Evolutionary conservation across 768 basidiomycete species (phyloP), one percentile per base, ranked within the genome.

Genomic region (Amanita muscaria): DNA sequence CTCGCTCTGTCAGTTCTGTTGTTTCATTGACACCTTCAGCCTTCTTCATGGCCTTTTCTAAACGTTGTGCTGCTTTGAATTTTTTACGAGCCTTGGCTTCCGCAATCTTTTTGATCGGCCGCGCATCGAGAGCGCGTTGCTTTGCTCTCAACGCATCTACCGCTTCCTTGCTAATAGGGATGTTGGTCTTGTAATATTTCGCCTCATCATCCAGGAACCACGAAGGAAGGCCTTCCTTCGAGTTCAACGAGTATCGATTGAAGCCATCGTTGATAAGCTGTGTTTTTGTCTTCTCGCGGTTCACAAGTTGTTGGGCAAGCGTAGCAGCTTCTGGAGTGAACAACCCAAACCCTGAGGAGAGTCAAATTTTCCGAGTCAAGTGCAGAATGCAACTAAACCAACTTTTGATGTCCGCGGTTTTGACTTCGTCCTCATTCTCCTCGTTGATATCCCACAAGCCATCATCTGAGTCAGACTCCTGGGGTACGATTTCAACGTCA

Each of bases 171-270:
- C 93, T 97, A 44, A 97, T 73, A n/a, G 96, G 96, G 36, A 98
- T 71, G 60, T 98, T 98, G 41, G 88, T 66, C 60, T 90, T 93
- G 74, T 94, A 96, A 59, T 85, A 74, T 55, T 91, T 91, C 11
- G 80, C 65, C 64, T 99, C 96, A 53, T 99, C 96, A 52, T 99
- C 96, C 25, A 98, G 70, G 73, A 99, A 98, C 96, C 96, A 99
- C 0, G 80, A 64, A 4, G 96, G 96, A 9, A 98, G 77, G 12
- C 73, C 89, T 40, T 98, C 96, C 63, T 91, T 94, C 46, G 86
- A 76, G 53, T 91, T 87, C 43, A 93, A 74, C 2, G 93, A 88
- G 63, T 92, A 86, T 9, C 90, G 86, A 63, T 84, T 91, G 72
- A 98, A 99, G 10, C 96, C 96, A 36, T 96, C 85, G 54, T 98